Conservation (phyloP, 495 filamentous ascomycete species). For the Haplographium delicatum region DNA sequence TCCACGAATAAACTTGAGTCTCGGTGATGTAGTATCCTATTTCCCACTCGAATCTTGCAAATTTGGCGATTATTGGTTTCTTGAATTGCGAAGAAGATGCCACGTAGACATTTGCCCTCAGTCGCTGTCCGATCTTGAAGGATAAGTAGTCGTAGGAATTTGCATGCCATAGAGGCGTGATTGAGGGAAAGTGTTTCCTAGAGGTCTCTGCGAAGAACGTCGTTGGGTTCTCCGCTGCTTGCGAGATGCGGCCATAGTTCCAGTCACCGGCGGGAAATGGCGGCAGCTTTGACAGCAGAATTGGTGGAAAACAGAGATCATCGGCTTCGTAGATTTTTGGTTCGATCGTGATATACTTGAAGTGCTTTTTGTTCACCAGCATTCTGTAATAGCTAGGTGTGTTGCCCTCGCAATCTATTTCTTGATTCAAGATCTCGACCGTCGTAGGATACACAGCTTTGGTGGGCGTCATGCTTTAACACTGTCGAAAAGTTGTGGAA, state of each 20-base stretch:
- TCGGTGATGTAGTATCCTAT: constrained; percentile 33
- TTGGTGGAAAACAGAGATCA: constrained; percentile 31
- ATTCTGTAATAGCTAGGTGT: constrained; percentile 24
- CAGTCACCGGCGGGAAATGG: constrained; percentile 22
- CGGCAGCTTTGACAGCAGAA: constrained; percentile 19
- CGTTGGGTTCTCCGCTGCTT: constrained; percentile 12
- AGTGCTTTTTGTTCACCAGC: constrained; percentile 26
- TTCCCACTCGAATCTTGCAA: constrained; percentile 37
- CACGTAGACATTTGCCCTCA: constrained; percentile 16
- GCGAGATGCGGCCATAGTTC: constrained; percentile 17
- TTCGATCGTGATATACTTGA: constrained; percentile 35
- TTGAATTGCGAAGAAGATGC: constrained; percentile 23
- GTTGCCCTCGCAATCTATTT: constrained; percentile 15
- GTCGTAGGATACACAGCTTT: constrained; percentile 15
- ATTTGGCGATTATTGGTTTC: constrained; percentile 31
- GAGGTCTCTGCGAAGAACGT: constrained; percentile 15
- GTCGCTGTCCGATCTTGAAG: constrained; percentile 12
- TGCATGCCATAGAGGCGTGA: constrained; percentile 18
- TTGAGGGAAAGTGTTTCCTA: constrained; percentile 8
- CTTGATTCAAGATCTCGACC: constrained; percentile 21
- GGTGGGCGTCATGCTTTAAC: constrained; percentile 2
- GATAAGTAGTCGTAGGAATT: constrained; percentile 11
- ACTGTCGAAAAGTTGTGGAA: neutral
- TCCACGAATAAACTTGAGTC: constrained; percentile 35
- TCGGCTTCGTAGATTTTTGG: constrained; percentile 28